Evolutionary conservation across 129 eudicot genomes (phyloP), one percentile per base, ranked within the genome.

Genomic region (Sambucus nigra): DNA sequence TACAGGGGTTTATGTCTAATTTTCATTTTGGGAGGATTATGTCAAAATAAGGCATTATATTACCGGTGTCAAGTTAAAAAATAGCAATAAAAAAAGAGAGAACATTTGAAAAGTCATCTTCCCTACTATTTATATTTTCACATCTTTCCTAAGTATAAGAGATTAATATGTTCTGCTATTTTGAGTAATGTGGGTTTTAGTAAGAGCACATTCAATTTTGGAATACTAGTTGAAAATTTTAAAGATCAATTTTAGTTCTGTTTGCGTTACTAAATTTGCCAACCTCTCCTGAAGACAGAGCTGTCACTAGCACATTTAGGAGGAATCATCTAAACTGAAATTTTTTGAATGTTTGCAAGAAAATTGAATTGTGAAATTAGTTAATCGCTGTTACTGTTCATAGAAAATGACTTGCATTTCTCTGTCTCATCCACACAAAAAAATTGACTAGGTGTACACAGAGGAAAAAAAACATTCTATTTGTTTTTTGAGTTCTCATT

Each of bases 381-480:
- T 15, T 3, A 29, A 29, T 29, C 42, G 6, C 13, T 7, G 13
- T 59, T 45, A 11, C 49, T 50, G 47, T 25, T 55, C 27, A 23
- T 53, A 0, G 87, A 80, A 53, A 79, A 67, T 12, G 76, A 76
- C 86, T 57, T 24, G 60, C 72, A 47, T 29, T 22, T 53, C 70
- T 67, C 72, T 68, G 70, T 74, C 61, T 74, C 82, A 64, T 46
- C 62, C 61, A 70, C 75, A 67, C 60, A 25, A 63, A 32, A n/a
- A 50, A 70, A 69, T 63, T 63, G 66, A 76, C 73, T 61, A 60
- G 54, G 65, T 62, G 75, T 63, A 64, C 60, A 77, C 72, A 63
- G 39, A 69, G 76, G 28, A 66, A 67, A 64, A n/a, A n/a, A 69
- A 71, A 64, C 68, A 67, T 38, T 51, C 66, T 1, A 45, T 42